Base-by-base conservation (phyloP, 1,284 basidiomycete genomes). In the Inonotus obliquus region DNA sequence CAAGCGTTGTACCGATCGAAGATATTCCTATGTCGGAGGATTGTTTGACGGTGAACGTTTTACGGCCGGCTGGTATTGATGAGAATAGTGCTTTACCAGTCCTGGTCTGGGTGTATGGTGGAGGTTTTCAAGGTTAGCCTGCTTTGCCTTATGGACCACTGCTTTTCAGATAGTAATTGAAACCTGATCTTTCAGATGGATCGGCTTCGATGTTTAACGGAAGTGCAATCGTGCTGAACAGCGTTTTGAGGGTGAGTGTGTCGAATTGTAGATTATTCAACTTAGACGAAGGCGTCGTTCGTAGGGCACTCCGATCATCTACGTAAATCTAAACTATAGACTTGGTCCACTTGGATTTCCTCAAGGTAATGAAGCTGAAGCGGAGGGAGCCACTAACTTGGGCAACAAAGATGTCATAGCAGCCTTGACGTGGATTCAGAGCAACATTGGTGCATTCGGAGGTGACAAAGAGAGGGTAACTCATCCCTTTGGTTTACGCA, bases 301-400 rank as follows among this genome's bases (percentile, higher is more conserved):
- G 56, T 58, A 62, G 58, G 61, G 23, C 38, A 82, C 79, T 2
- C 81, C 80, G 13, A 66, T 86, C 35, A 74, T 86, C 19, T 81
- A 82, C 55, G 82, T 85, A 41, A 81, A 76, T 59, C 45, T 84
- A 65, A 82, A 84, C 67, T 85, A 86, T 65, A 77, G 84, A 25
- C 65, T 81, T 1, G 79, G 78, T 0, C 78, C 79, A 3, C 72
- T 83, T 11, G 82, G 81, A 0, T 75, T 80, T 60, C 78, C 80
- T 10, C 77, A 79, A 68, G 81, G 80, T 2, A 65, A 70, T 49
- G 80, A 82, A 71, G 76, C 79, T 68, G 59, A 52, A 5, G 69
- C 72, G 10, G 67, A 68, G n/a, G 68, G 69, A n/a, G 72, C 72
- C 0, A 71, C 81, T 7, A 82, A 82, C 64, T 69, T 81, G 6